Evolutionary conservation across 1,139 yeast species (phyloP).

Genomic region (Arxiozyma bovina): DNA sequence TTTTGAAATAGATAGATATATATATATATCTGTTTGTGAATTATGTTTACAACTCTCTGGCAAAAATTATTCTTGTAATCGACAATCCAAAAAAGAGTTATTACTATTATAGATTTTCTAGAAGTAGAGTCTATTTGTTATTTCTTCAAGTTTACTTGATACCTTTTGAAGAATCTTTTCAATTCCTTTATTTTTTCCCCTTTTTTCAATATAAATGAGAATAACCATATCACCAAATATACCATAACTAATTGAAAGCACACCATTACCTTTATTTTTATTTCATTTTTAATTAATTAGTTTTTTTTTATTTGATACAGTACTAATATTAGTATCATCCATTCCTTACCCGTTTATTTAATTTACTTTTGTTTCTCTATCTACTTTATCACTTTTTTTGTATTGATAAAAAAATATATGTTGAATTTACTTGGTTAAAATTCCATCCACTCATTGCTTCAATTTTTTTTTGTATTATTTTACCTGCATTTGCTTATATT

Average conservation of each 20-base stretch:
- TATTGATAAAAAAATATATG: neutral
- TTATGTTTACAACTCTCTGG: neutral
- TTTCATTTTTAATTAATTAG: neutral
- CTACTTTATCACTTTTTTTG: neutral
- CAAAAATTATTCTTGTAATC: neutral
- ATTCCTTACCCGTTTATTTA: slow-evolving; percentile 2
- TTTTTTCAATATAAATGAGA: no score
- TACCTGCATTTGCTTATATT: neutral
- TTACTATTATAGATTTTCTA: no score
- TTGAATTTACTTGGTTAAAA: neutral
- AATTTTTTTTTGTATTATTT: neutral
- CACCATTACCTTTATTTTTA: neutral
- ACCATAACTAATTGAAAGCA: neutral
- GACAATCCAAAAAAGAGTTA: no score
- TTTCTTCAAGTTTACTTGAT: no score
- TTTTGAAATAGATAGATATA: neutral
- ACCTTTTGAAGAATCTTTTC: neutral
- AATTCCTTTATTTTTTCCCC: no score
- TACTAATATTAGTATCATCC: slow-evolving; percentile 2
- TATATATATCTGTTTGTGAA: neutral
- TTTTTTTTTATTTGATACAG: neutral
- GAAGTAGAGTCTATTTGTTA: neutral
- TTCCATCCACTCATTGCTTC: slow-evolving; percentile 2
- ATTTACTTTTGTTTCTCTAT: neutral
- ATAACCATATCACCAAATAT: neutral